phyloP scores from a whole-genome alignment of 805 yeast species.

The Maudiozyma pseudohumilis region DNA sequence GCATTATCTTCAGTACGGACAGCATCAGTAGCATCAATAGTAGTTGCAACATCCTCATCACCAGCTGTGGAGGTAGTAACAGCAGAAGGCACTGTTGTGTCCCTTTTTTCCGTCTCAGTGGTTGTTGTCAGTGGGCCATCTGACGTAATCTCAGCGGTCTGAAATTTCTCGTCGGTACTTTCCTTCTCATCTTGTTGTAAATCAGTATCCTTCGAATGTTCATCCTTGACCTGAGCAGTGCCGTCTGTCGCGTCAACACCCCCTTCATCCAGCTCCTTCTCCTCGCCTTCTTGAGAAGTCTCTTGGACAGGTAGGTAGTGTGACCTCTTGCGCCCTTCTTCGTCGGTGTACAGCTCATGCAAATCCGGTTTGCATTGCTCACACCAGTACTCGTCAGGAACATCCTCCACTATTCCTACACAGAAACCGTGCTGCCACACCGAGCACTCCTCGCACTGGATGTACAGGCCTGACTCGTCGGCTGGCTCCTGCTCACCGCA shows the following conservation, averaged over 20 bases:
- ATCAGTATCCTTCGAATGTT: not conserved
- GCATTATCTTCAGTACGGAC: not conserved
- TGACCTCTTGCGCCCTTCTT: constrained; percentile 19
- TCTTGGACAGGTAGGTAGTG: constrained; percentile 30
- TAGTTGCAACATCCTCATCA: not conserved
- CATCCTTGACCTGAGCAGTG: not conserved
- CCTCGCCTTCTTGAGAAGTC: not conserved
- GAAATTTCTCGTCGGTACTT: not conserved
- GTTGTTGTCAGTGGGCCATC: not conserved
- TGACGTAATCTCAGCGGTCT: not conserved
- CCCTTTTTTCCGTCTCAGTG: too few relatives aligned
- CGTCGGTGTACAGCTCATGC: constrained; percentile 36
- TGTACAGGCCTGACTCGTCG: constrained; percentile 52
- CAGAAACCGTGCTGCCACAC: constrained; percentile 98
- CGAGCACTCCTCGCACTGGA: constrained; percentile 81
- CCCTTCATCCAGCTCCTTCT: too few relatives aligned
- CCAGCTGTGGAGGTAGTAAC: too few relatives aligned
- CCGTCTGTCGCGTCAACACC: not conserved
- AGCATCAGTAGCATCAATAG: not conserved
- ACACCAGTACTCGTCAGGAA: constrained; percentile 94
- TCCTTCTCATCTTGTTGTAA: not conserved
- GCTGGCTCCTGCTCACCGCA: constrained; percentile 38
- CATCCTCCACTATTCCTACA: constrained; percentile 65
- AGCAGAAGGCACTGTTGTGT: too few relatives aligned
- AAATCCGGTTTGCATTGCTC: constrained; percentile 81